These are phyloP conservation scores for Aureobasidium sp. DNA, from an alignment of 2,329 filamentous ascomycete genomes.

Conservation along the genomic window DNA sequence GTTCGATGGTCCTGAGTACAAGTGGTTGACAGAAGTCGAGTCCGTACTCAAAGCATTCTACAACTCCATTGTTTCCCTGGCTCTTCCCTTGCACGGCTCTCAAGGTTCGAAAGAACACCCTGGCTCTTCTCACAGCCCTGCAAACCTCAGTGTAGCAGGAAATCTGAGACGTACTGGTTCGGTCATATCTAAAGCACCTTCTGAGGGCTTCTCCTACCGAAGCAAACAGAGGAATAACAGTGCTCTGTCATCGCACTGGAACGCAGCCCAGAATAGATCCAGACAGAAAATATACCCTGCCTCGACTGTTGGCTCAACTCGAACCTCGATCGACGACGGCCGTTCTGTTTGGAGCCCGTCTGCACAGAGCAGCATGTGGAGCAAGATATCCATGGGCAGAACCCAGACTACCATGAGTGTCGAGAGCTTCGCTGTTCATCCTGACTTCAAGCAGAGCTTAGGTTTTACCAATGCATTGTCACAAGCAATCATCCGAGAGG, in stretches of 20 bases:
- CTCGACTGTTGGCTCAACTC: constrained; percentile 78
- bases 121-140: constrained; percentile 15
- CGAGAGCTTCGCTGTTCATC: constrained; percentile 68
- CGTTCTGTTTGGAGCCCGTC: constrained; percentile 89
- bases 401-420: constrained; percentile 88
- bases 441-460: constrained; percentile 90
- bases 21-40: constrained; percentile 86
- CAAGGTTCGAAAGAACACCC: constrained; percentile 34
- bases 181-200: constrained; percentile 85
- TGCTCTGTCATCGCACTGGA: constrained; percentile 57
- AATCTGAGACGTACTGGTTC: constrained; percentile 76
- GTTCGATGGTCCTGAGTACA: constrained; percentile 65
- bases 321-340: constrained; percentile 87
- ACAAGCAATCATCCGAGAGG: constrained; percentile 89
- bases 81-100: constrained; percentile 76
- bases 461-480: constrained; percentile 95
- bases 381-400: constrained; percentile 83
- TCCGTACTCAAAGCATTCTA: constrained; percentile 89
- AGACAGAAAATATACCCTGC: constrained; percentile 66
- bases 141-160: constrained; percentile 55
- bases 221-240: constrained; percentile 57
- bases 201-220: constrained; percentile 66
- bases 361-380: constrained; percentile 87
- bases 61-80: constrained; percentile 75
- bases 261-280: constrained; percentile 79